A percentile compares a stretch with the other conserved stretches of the same genome.
phyloP scores from a whole-genome alignment of 164 flowering plant genomes.

The Annona squamosa region DNA sequence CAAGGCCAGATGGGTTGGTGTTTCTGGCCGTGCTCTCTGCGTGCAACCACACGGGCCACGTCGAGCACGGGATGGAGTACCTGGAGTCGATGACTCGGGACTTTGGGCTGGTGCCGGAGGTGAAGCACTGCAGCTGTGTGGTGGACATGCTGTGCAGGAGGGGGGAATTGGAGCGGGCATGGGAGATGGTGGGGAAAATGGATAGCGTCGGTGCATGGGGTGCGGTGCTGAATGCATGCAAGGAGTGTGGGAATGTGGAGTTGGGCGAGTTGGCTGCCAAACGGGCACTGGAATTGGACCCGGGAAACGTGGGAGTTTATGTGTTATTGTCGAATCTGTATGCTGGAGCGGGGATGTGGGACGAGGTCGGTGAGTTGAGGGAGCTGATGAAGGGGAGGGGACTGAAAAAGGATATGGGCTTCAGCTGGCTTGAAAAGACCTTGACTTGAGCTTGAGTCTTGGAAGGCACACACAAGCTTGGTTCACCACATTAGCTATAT shows the following conservation, averaged over 20 bases:
- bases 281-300: conserved; percentile 59
- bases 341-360: conserved; percentile 60
- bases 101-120: conserved; percentile 36
- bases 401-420: conserved; percentile 47
- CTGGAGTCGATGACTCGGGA: conserved; percentile 53
- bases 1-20: conserved; percentile 52
- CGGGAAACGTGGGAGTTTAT: conserved; percentile 52
- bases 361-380: conserved; percentile 51
- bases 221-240: conserved; percentile 57
- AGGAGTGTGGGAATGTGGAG: conserved; percentile 43
- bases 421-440: conserved; percentile 39
- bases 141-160: conserved; percentile 70
- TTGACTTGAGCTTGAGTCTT: background rate
- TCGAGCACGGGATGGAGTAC: conserved; percentile 42
- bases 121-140: conserved; percentile 68
- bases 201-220: conserved; percentile 52
- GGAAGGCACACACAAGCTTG: too few species aligned
- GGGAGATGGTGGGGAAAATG: conserved; percentile 33
- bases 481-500: too few species aligned
- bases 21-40: conserved; percentile 67
- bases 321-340: conserved; percentile 55
- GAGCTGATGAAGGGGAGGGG: conserved; percentile 47
- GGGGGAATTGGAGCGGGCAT: conserved; percentile 67
- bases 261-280: conserved; percentile 60
- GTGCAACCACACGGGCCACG: conserved; percentile 62